Percentiles rank a stretch among this genome's conserved stretches.
Conservation (phyloP, 176 grass and related monocot genomes). For the Leersia perrieri region DNA sequence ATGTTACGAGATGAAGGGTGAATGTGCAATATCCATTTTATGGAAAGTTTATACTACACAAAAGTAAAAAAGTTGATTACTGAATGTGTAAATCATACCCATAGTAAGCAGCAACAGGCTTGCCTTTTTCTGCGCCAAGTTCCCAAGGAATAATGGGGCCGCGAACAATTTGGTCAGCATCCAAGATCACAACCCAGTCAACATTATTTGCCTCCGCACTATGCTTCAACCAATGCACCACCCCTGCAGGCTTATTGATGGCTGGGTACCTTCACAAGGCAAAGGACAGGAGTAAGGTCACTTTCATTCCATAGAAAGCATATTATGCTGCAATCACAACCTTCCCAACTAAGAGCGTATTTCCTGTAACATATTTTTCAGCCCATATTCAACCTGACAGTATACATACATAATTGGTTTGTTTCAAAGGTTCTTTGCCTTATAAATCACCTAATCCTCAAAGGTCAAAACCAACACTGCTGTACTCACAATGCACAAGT, state of each 20-base stretch:
- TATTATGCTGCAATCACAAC: not conserved
- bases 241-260: constrained; percentile 90
- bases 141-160: constrained; percentile 91
- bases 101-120: constrained; percentile 88
- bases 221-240: constrained; percentile 90
- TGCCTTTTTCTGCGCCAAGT: constrained; percentile 87
- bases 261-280: constrained; percentile 74
- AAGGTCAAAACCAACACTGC: not conserved
- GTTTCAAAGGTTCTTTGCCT: not conserved
- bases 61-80: not conserved
- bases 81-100: constrained; percentile 48
- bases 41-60: not conserved
- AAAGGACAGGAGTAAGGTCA: constrained; percentile 20
- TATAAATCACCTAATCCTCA: not conserved
- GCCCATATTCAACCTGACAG: not conserved
- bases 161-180: constrained; percentile 91
- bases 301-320: constrained; percentile 1
- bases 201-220: constrained; percentile 81
- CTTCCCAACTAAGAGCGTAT: not conserved
- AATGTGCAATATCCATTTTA: not conserved
- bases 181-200: constrained; percentile 91
- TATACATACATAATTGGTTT: not conserved
- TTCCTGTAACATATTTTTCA: not conserved
- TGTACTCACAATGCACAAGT: not conserved
- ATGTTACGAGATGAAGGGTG: not conserved